Percentiles rank a stretch among this genome's conserved stretches.
These are phyloP conservation scores for Mycosphaerella arachidis DNA, from an alignment of 2,329 filamentous ascomycete species.

Conservation along the genomic window DNA sequence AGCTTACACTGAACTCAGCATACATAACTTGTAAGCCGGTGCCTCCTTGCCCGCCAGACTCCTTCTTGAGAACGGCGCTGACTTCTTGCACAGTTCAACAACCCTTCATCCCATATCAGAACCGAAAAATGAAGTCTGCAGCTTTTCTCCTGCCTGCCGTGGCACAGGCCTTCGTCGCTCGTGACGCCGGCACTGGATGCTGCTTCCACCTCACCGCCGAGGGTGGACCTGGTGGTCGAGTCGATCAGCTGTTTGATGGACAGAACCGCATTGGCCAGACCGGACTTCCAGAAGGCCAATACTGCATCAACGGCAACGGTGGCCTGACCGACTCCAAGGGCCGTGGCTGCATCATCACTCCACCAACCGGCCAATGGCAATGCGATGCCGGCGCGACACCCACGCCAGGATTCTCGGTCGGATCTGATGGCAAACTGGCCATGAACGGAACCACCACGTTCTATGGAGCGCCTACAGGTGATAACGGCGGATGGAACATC, in stretches of 20 bases:
- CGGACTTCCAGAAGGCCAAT: constrained; percentile 41
- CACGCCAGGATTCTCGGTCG: constrained; percentile 54
- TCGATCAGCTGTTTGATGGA: constrained; percentile 59
- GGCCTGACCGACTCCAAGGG: constrained; percentile 52
- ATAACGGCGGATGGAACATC: constrained; percentile 52
- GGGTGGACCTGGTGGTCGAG: constrained; percentile 40
- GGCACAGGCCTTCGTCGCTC: not conserved
- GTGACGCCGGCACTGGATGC: constrained; percentile 25
- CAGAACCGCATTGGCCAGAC: constrained; percentile 55
- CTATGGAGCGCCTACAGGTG: constrained; percentile 50
- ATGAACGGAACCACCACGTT: constrained; percentile 53
- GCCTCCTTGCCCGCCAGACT: not conserved
- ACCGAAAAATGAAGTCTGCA: not conserved
- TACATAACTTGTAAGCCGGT: not conserved
- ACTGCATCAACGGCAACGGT: constrained; percentile 52
- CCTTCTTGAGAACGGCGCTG: not conserved
- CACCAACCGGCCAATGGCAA: constrained; percentile 56
- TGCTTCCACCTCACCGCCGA: constrained; percentile 50
- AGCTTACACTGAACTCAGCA: not conserved
- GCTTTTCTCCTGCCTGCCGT: not conserved
- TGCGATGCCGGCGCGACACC: constrained; percentile 54
- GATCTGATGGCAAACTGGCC: constrained; percentile 49
- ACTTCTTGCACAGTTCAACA: not conserved
- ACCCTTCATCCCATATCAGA: not conserved
- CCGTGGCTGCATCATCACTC: constrained; percentile 61